Base-by-base conservation (phyloP, 352 stramenopile genomes). In the Phytophthora cryptogea region DNA sequence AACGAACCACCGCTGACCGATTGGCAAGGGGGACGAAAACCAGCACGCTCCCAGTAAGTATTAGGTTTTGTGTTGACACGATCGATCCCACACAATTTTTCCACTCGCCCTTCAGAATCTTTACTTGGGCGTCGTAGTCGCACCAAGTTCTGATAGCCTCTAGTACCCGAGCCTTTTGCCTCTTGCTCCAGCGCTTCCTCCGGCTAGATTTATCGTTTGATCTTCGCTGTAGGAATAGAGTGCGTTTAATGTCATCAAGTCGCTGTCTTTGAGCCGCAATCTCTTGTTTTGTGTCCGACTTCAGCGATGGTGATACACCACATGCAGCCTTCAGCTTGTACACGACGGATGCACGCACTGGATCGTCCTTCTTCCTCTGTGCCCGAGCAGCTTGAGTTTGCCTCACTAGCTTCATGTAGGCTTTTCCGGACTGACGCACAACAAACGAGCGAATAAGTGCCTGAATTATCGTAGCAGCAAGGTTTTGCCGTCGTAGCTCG, bases 41-140 rank as follows among this genome's bases (percentile, higher is more conserved):
- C 14, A 90, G 31, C 14, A 92, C 75, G 17, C 68, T 74, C 13
- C 78, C 80, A 4, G 74, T 88, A 1, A 69, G 63, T 37, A 88
- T 72, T 46, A 92, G 36, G 54, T 88, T 86, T 35, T 88, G 74
- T 7, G 78, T 86, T 41, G 83, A 92, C 5, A 92, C 57, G 39
- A 90, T 76, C 5, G 62, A 70, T 1, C 69, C 83, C 5, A 86
- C 36, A 13, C 59, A 65, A 20, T 72, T 49, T 26, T 79, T 76
- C 78, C 76, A 90, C 42, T 78, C 59, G 0, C 80, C 74, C 14
- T 37, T 72, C 8, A 64, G 14, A 8, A 90, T 73, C 45, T 84
- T 80, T 37, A 92, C 76, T 17, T 70, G 63, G 8, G 65, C 63
- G 28, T 74, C 83, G 40, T 85, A 88, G 5, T 68, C 48, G 8